Base-by-base conservation (phyloP, 2,329 filamentous ascomycete species). In the Neofusicoccum parvum region DNA sequence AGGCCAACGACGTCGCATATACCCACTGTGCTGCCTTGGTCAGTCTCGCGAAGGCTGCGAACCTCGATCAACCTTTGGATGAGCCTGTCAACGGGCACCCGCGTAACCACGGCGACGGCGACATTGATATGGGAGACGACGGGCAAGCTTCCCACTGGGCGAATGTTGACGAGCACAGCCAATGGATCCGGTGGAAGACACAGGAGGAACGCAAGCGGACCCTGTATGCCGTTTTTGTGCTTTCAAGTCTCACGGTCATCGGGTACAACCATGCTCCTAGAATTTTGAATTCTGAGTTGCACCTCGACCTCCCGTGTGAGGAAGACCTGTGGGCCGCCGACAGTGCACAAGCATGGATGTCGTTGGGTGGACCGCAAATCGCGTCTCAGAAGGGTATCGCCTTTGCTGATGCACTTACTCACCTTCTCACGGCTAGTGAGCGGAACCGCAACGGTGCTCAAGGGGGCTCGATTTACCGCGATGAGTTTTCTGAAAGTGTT, bases 241-340 rank as follows among this genome's bases (percentile, higher is more conserved):
- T 98, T 58, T 97, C 94, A 3, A 97, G 94, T 76, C 84, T 98
- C 50, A 83, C 97, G 14, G 93, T 97, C 15, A 92, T 92, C 3
- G 92, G 93, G 2, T 97, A 97, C 80, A 97, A 97, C 75, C 92
- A 97, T 75, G 87, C 92, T 1, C 95, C 94, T 6, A 90, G 92
- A 1, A 84, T 99, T 72, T 93, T 94, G 50, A 98, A 98, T 76
- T 97, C 94, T 0, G 94, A 99, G 76, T 94, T 98, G 62, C 85
- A 89, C 63, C 85, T 97, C 32, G 92, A 97, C 72, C 82, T 98
- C 17, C 95, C 95, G 2, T 97, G 94, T 70, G 93, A 96, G 74
- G 95, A 99, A 76, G 91, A 96, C 66, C 88, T 97, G 56, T 98
- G 93, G 84, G 85, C 89, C 6, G 93, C 92, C 0, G 90, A 96